Evolutionary conservation across 352 stramenopile species (phyloP).

Genomic region (Phytopythium ostracodes): DNA sequence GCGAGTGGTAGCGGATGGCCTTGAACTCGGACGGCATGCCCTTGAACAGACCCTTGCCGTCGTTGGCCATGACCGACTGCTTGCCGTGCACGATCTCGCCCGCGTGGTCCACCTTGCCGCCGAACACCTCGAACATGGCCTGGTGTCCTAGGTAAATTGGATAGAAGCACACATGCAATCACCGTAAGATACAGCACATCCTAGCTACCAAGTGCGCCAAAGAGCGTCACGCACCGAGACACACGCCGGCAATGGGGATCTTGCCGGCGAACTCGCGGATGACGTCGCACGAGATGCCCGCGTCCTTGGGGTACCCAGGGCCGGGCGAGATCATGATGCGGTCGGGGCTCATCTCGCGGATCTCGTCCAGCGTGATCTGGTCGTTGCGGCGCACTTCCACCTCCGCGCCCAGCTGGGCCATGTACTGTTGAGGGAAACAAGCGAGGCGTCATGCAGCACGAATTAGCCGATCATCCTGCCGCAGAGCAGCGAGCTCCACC

Average conservation of each 20-base stretch:
- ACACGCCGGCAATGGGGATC: conserved; percentile 82
- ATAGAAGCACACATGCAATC: neutral
- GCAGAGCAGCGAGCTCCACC: neutral
- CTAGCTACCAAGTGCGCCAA: neutral
- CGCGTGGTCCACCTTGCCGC: conserved; percentile 77
- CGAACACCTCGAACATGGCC: conserved; percentile 88
- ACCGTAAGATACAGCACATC: neutral
- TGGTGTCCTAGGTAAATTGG: conserved; percentile 44
- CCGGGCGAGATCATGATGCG: conserved; percentile 88
- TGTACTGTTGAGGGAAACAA: conserved; percentile 43
- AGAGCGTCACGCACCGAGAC: conserved; percentile 34
- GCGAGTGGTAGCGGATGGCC: conserved; percentile 86
- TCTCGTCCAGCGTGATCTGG: conserved; percentile 79
- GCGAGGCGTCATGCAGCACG: neutral
- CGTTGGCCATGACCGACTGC: conserved; percentile 77
- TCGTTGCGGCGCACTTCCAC: conserved; percentile 84
- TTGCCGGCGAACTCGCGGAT: conserved; percentile 80
- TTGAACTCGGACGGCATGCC: conserved; percentile 75
- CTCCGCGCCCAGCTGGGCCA: conserved; percentile 76
- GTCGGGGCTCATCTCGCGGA: conserved; percentile 66
- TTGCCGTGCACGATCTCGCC: conserved; percentile 89
- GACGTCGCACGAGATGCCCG: conserved; percentile 78
- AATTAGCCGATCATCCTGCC: no score
- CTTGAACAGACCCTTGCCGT: conserved; percentile 84
- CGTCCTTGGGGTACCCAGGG: conserved; percentile 76